Conservation (phyloP, 768 basidiomycete genomes). For the Hypsizygus marmoreus region DNA sequence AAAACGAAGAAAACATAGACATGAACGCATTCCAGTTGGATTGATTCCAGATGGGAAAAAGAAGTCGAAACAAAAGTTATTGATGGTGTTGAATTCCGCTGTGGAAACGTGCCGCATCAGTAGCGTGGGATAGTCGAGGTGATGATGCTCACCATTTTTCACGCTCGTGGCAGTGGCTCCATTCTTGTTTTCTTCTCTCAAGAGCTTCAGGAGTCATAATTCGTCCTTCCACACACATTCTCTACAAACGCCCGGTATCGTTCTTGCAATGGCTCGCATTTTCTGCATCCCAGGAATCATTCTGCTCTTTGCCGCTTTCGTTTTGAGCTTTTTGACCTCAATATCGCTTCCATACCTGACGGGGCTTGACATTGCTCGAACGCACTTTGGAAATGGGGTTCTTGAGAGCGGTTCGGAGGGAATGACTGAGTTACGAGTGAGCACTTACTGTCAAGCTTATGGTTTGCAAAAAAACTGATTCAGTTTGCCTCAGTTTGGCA, state of each 20-base stretch:
- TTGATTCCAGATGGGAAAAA: too few relatives aligned
- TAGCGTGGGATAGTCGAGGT: slow-evolving; percentile 9
- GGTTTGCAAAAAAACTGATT: slow-evolving; percentile 7
- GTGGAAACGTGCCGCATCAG: background rate
- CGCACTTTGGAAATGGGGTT: slow-evolving; percentile 43
- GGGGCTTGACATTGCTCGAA: slow-evolving; percentile 66
- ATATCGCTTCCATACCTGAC: slow-evolving; percentile 72
- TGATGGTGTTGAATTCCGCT: too few relatives aligned
- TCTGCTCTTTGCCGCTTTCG: slow-evolving; percentile 56
- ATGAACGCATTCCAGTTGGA: too few relatives aligned
- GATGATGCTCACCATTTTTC: background rate
- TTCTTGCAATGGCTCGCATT: slow-evolving; percentile 17
- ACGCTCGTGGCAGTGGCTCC: slow-evolving; percentile 5
- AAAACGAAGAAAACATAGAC: too few relatives aligned
- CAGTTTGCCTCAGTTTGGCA: slow-evolving; percentile 56
- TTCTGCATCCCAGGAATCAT: slow-evolving; percentile 66
- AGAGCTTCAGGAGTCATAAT: background rate
- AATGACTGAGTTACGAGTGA: slow-evolving; percentile 55
- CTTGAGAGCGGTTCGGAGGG: slow-evolving; percentile 23
- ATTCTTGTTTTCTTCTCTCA: background rate
- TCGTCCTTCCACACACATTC: slow-evolving; percentile 5
- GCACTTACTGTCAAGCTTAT: slow-evolving; percentile 19
- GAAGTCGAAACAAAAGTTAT: background rate
- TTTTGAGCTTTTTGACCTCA: slow-evolving; percentile 67
- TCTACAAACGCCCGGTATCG: background rate